Conservation (phyloP, 257 asterid species). For the Salvia rosmarinus region DNA sequence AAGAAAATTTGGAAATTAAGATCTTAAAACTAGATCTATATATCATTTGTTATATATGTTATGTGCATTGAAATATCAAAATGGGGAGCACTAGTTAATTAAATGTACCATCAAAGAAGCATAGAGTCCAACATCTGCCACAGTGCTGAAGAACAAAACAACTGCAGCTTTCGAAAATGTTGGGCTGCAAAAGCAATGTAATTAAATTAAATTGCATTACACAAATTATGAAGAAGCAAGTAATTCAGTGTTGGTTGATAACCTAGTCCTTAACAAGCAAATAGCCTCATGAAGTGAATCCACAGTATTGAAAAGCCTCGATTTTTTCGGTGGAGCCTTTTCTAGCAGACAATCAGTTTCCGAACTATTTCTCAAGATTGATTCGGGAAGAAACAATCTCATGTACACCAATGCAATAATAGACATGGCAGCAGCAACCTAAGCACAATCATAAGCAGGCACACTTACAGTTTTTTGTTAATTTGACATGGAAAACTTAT, state of each 20-base stretch:
- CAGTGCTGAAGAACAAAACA: conserved; percentile 59
- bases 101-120: conserved; percentile 77
- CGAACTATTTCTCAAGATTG: conserved; percentile 35
- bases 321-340: conserved; percentile 49
- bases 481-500: too few relatives aligned
- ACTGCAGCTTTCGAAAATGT: conserved; percentile 72
- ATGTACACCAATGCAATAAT: conserved; percentile 61
- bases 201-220: too few relatives aligned
- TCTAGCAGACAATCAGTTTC: conserved; percentile 62
- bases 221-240: too few relatives aligned
- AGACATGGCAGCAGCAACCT: conserved; percentile 70
- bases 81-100: too few relatives aligned
- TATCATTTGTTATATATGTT: too few relatives aligned
- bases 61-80: too few relatives aligned
- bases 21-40: too few relatives aligned
- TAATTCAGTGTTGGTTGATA: conserved; percentile 17
- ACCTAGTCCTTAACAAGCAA: conserved; percentile 66
- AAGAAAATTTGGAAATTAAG: not conserved
- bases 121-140: conserved; percentile 66
- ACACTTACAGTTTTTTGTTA: too few relatives aligned
- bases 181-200: conserved; percentile 46
- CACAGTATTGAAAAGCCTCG: conserved; percentile 45
- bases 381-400: conserved; percentile 72
- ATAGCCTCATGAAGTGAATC: conserved; percentile 59
- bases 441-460: not conserved